Base-by-base conservation (phyloP, 441 rosid species). In the Jatropha podagrica region DNA sequence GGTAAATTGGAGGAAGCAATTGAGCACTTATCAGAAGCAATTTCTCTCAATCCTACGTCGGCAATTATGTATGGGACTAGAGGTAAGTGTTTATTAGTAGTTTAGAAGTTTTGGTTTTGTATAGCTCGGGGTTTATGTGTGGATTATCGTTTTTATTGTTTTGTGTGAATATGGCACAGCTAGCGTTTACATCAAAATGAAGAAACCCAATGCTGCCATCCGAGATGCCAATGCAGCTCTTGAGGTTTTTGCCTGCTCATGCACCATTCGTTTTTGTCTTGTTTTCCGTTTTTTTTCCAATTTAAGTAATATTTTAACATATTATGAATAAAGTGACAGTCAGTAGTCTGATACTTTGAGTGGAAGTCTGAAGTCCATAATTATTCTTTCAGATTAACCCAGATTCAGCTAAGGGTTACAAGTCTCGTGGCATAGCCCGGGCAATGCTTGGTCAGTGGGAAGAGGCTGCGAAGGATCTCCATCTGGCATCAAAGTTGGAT, bases 151-250 rank as follows among this genome's bases (percentile, higher is more conserved):
- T 37, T 66, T 32, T 60, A 11, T 49, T 62, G 12, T 70, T 9
- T 78, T 26, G 18, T 62, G 61, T 73, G 48, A 41, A 5, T 61
- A 55, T 55, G 1, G 61, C 79, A 59, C 96, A 96, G 99, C 99
- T 59, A 92, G 80, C 82, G 97, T 92, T 68, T 96, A 92, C 79
- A 83, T 96, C 71, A 93, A 96, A 81, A 90, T 93, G 96, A 93
- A 89, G 95, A 95, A 90, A 84, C 98, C 99, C n/a, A 91, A 93
- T 83, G 97, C 99, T 80, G 97, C 99, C 52, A 86, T 92, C 77
- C 86, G 95, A 37, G 98, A 96, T 81, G 97, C 99, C 23, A 81
- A 77, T 82, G 98, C 97, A 2, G 99, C 98, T 69, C 85, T 96
- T 69, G 92, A 94, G 97, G 99, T 93, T 82, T 44, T 76, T 69